Evolutionary conservation across 2,329 filamentous ascomycete genomes (phyloP).

Genomic region (Colletotrichum neosansevieriae): DNA sequence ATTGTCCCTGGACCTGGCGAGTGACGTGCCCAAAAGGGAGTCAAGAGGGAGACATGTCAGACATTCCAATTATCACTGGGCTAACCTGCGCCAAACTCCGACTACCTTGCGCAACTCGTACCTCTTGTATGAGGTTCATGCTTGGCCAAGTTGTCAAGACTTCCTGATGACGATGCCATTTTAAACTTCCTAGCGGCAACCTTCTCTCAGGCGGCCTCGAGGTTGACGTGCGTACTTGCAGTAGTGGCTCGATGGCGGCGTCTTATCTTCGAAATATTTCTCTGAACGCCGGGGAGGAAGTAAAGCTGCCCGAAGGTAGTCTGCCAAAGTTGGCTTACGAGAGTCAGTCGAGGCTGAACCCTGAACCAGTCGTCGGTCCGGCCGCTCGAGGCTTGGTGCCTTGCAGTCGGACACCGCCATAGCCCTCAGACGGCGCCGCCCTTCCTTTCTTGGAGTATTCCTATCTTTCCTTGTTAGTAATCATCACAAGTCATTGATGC

Average conservation of each 20-base stretch:
- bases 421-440: constrained; percentile 16
- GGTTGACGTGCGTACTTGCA: constrained; percentile 11
- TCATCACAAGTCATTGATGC: not conserved
- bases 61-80: constrained; percentile 31
- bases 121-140: not conserved
- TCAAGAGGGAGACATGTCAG: not conserved
- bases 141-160: not conserved
- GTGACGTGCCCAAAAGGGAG: not conserved
- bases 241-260: constrained; percentile 15
- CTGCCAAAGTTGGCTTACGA: constrained; percentile 7
- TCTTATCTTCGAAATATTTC: not conserved
- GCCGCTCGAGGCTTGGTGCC: not conserved
- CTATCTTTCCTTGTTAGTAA: constrained; percentile 27
- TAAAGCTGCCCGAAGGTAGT: too few relatives aligned
- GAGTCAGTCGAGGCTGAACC: constrained; percentile 26
- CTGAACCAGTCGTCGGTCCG: constrained; percentile 13
- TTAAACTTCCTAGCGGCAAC: constrained; percentile 26
- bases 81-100: constrained; percentile 20
- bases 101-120: constrained; percentile 3
- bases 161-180: constrained; percentile 7
- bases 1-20: not conserved
- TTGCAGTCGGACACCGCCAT: constrained; percentile 27
- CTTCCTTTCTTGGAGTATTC: constrained; percentile 26
- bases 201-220: constrained; percentile 1
- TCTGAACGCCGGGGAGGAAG: constrained; percentile 1